Evolutionary conservation across 177 flowering plant genomes (phyloP).

Genomic region (Vitis hybrid): DNA sequence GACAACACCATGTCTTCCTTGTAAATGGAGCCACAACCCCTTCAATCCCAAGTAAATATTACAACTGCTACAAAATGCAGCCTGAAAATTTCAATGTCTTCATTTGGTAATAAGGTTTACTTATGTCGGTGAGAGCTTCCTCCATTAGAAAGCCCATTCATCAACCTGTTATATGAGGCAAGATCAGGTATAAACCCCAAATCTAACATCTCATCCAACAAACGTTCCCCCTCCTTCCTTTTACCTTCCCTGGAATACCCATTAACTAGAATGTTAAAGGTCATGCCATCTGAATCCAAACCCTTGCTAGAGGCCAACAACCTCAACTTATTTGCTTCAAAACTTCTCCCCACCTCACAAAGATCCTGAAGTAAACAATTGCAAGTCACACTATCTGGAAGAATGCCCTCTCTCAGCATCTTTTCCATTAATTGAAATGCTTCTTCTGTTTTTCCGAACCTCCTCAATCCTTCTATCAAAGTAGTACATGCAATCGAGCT

Average conservation of each 20-base stretch:
- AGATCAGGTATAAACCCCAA: too few species aligned
- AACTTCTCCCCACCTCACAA: constrained; percentile 56
- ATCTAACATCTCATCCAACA: constrained; percentile 75
- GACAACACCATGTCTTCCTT: too few species aligned
- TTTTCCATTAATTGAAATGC: constrained; percentile 48
- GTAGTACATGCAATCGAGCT: constrained; percentile 64
- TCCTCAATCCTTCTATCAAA: constrained; percentile 67
- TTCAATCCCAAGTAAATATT: too few species aligned
- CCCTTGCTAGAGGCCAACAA: constrained; percentile 70
- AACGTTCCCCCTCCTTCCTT: constrained; percentile 56
- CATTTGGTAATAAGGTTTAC: too few species aligned
- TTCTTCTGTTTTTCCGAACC: constrained; percentile 33
- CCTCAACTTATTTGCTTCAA: constrained; percentile 55
- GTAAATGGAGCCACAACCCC: too few species aligned
- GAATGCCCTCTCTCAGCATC: constrained; percentile 58
- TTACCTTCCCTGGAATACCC: constrained; percentile 68
- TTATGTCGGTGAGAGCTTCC: neutral
- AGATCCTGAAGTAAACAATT: constrained; percentile 65
- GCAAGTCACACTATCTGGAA: constrained; percentile 75
- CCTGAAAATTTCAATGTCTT: too few species aligned
- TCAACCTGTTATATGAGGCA: constrained; percentile 41
- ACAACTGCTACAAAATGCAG: too few species aligned
- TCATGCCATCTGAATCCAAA: constrained; percentile 54
- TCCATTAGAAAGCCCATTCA: constrained; percentile 42
- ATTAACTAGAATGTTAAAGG: constrained; percentile 59